These are phyloP conservation scores for Wickerhamiella vanderwaltii DNA, from an alignment of 805 yeast species.

Conservation along the genomic window DNA sequence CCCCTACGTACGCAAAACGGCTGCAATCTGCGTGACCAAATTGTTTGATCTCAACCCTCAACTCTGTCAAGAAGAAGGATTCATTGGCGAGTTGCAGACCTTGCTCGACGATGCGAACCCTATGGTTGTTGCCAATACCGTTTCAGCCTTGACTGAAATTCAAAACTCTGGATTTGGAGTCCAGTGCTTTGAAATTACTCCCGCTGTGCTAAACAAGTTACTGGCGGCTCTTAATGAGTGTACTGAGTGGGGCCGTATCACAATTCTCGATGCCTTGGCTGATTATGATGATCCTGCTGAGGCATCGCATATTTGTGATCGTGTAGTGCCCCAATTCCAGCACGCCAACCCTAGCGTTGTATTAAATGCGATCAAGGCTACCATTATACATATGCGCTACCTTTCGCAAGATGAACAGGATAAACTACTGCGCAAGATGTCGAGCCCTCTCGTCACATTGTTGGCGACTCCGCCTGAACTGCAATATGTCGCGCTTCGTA, in stretches of 20 bases:
- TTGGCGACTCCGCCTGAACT: slow-evolving; percentile 87
- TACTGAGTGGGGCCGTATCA: slow-evolving; percentile 97
- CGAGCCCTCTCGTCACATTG: slow-evolving; percentile 78
- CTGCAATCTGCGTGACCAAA: slow-evolving; percentile 94
- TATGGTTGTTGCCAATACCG: slow-evolving; percentile 93
- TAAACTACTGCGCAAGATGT: slow-evolving; percentile 49
- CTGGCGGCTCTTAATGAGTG: slow-evolving; percentile 86
- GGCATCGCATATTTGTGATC: slow-evolving; percentile 73
- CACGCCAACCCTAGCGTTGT: slow-evolving; percentile 96
- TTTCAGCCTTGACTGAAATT: slow-evolving; percentile 75
- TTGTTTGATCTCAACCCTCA: slow-evolving; percentile 73
- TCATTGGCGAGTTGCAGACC: slow-evolving; percentile 51
- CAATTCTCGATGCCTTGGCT: slow-evolving; percentile 70
- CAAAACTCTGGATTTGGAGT: slow-evolving; percentile 50
- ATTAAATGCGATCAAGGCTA: slow-evolving; percentile 67
- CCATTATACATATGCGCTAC: slow-evolving; percentile 45
- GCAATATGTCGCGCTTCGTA: slow-evolving; percentile 84
- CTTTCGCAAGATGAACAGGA: slow-evolving; percentile 29
- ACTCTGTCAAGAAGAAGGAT: slow-evolving; percentile 78
- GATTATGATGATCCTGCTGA: slow-evolving; percentile 60
- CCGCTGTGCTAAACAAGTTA: slow-evolving; percentile 39
- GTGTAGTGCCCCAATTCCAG: slow-evolving; percentile 88
- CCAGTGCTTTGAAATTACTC: slow-evolving; percentile 34
- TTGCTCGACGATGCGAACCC: slow-evolving; percentile 82
- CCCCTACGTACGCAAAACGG: slow-evolving; percentile 95